Evolutionary conservation across 192 early-diverging fungal species (phyloP).

Genomic region (Linderina pennispora): DNA sequence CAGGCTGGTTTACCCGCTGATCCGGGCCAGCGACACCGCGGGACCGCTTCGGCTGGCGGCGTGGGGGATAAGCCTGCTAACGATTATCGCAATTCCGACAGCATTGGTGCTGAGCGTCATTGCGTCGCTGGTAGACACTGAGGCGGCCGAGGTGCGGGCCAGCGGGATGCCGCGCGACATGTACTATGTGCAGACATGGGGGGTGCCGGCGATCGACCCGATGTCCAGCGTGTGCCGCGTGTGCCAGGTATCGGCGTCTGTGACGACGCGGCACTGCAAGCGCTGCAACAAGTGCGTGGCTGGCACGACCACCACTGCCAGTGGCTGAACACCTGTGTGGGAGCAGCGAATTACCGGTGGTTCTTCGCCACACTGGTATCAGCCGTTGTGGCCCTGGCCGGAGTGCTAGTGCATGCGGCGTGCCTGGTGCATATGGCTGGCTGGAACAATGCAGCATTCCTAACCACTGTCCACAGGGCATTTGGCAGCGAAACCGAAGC

Average conservation of each 20-base stretch:
- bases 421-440: slow-evolving; percentile 19
- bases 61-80: neutral
- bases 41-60: neutral
- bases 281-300: slow-evolving; percentile 46
- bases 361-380: slow-evolving; percentile 21
- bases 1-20: slow-evolving; percentile 13
- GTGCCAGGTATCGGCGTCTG: slow-evolving; percentile 11
- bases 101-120: slow-evolving; percentile 13
- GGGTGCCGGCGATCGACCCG: slow-evolving; percentile 24
- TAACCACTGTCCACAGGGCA: neutral
- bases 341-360: slow-evolving; percentile 13
- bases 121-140: slow-evolving; percentile 17
- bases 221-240: slow-evolving; percentile 28
- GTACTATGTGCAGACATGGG: slow-evolving; percentile 26
- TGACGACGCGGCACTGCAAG: slow-evolving; percentile 43
- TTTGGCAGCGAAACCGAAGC: neutral
- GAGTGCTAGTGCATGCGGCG: slow-evolving; percentile 2
- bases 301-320: slow-evolving; percentile 31
- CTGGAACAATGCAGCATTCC: slow-evolving; percentile 6
- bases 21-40: neutral
- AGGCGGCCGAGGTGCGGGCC: slow-evolving; percentile 7
- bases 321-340: slow-evolving; percentile 37
- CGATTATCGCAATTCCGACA: neutral
- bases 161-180: slow-evolving; percentile 5
- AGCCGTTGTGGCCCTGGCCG: slow-evolving; percentile 6